Base-by-base conservation (phyloP, 2,329 filamentous ascomycete genomes). In the Hymenoscyphus scutula region DNA sequence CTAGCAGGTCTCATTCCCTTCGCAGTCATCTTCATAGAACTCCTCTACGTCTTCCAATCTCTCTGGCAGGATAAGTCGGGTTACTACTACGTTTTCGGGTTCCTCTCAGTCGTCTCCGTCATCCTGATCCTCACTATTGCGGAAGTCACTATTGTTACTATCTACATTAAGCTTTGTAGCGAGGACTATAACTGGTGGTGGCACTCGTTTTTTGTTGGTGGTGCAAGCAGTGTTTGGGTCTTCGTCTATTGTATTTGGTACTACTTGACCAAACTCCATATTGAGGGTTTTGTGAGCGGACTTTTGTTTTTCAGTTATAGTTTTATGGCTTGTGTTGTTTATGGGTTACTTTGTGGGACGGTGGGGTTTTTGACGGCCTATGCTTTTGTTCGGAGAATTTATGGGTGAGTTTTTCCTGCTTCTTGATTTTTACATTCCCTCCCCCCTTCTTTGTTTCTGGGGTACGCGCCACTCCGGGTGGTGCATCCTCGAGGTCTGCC, bases 131-230 rank as follows among this genome's bases (percentile, higher is more conserved):
- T 95, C 51, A 92, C 90, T 0, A 85, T 96, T 32, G 86, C 91
- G 69, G 90, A 95, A 77, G 90, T 93, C 58, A 93, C 90, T 0
- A 85, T 96, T 25, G 91, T 96, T 63, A 87, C 88, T 1, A 89
- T 92, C 17, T 96, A 96, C 76, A 84, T 90, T 56, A 89, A 91
- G 77, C 84, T 96, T 19, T 94, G 91, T 77, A 82, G 86, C 1
- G 92, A 96, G 82, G 92, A 96, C 75, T 89, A 95, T 76, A 84
- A 91, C 74, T 96, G 92, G 92, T 95, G 90, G 90, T 96, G 91
- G 91, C 89, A 91, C 74, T 91, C 89, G 58, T 95, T 96, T 78
- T 77, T 91, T 56, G 84, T 92, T 8, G 92, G 92, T 53, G 89
- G 88, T 56, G 86, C 88, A 69, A 91, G 88, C 69, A 85, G 89